phyloP scores from a whole-genome alignment of 768 basidiomycete species.

The Lactarius hengduanensis region DNA sequence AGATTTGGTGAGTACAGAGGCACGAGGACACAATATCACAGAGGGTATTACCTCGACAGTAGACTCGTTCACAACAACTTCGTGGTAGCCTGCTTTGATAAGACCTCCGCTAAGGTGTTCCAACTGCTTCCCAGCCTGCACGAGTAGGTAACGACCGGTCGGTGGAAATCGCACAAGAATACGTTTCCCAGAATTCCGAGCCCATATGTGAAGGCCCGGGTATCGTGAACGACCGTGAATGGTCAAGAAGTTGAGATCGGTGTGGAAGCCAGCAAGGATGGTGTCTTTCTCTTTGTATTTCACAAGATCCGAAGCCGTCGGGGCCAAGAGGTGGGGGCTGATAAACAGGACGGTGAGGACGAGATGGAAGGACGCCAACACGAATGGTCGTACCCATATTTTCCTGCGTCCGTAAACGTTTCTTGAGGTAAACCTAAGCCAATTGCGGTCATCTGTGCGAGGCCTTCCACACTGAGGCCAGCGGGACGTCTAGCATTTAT shows the following conservation, averaged over 20 bases:
- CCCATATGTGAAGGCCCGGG: slow-evolving; percentile 92
- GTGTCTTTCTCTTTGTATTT: slow-evolving; percentile 78
- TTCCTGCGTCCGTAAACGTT: slow-evolving; percentile 76
- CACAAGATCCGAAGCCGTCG: slow-evolving; percentile 86
- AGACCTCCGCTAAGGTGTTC: slow-evolving; percentile 83
- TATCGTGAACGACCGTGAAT: slow-evolving; percentile 85
- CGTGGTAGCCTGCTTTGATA: slow-evolving; percentile 91
- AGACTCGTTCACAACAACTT: slow-evolving; percentile 85
- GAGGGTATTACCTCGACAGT: slow-evolving; percentile 57
- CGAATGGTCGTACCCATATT: slow-evolving; percentile 63
- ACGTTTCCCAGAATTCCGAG: slow-evolving; percentile 87
- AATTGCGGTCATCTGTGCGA: slow-evolving; percentile 86
- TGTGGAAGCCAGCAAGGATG: slow-evolving; percentile 92
- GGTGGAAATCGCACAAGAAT: slow-evolving; percentile 85
- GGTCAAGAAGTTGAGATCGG: slow-evolving; percentile 92
- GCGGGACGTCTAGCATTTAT: slow-evolving; percentile 19
- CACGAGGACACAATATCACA: neutral
- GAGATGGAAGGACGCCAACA: neutral
- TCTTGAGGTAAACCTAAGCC: slow-evolving; percentile 72
- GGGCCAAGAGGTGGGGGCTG: slow-evolving; percentile 86
- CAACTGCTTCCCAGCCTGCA: slow-evolving; percentile 95
- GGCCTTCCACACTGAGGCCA: slow-evolving; percentile 64
- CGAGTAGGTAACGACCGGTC: slow-evolving; percentile 76
- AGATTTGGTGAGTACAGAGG: slow-evolving; percentile 6
- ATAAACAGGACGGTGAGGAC: slow-evolving; percentile 13